phyloP scores from a whole-genome alignment of 2,329 filamentous ascomycete genomes.

The Apiospora marii region DNA sequence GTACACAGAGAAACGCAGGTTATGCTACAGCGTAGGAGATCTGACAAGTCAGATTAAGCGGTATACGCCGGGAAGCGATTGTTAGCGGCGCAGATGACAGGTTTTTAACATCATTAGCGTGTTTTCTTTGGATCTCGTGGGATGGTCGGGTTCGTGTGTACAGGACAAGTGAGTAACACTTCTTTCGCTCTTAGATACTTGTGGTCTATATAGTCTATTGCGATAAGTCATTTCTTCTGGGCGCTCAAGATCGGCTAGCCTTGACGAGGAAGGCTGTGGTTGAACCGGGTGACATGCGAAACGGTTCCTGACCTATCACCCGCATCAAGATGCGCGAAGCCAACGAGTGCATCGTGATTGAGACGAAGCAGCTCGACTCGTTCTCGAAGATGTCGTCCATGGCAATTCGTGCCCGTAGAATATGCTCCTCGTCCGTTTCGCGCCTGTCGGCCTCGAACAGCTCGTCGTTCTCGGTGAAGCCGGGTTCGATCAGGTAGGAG shows the following conservation, averaged over 20 bases:
- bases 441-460: slow-evolving; percentile 50
- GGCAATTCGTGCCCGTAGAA: slow-evolving; percentile 40
- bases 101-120: too few relatives aligned
- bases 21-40: neutral
- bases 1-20: neutral
- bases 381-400: slow-evolving; percentile 47
- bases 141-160: too few relatives aligned
- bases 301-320: slow-evolving; percentile 58
- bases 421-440: slow-evolving; percentile 49
- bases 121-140: too few relatives aligned
- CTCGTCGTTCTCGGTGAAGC: slow-evolving; percentile 55
- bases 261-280: slow-evolving; percentile 64
- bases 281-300: slow-evolving; percentile 58
- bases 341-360: slow-evolving; percentile 54
- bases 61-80: neutral
- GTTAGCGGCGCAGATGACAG: too few relatives aligned
- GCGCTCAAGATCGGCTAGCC: slow-evolving; percentile 35
- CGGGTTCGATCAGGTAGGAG: slow-evolving; percentile 51
- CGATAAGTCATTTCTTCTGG: neutral
- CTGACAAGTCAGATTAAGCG: too few relatives aligned
- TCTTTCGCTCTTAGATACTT: too few relatives aligned
- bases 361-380: slow-evolving; percentile 50
- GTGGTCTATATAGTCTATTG: too few relatives aligned
- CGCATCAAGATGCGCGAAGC: slow-evolving; percentile 49
- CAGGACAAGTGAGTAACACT: too few relatives aligned